Evolutionary conservation across 169 alveolate genomes (phyloP).

Genomic region (Blepharisma undulans): DNA sequence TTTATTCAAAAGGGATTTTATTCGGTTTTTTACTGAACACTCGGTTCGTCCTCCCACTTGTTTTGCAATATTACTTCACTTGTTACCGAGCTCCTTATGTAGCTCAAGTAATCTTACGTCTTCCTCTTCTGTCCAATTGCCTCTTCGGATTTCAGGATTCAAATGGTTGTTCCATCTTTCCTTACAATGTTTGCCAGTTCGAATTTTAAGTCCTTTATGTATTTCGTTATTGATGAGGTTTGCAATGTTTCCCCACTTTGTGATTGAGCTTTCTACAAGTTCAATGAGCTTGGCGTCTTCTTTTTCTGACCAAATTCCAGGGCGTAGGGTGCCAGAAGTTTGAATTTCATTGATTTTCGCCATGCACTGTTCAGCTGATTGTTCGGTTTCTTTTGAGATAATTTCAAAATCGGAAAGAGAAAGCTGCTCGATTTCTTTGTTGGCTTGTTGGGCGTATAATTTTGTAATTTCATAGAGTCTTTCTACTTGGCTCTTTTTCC

Average conservation of each 20-base stretch:
- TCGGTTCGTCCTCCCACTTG: conserved; percentile 16
- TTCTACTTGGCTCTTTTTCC: conserved; percentile 25
- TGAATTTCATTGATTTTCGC: conserved; percentile 17
- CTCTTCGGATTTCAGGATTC: conserved; percentile 27
- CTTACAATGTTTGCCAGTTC: conserved; percentile 38
- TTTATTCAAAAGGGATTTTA: conserved; percentile 30
- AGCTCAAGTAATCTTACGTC: neutral
- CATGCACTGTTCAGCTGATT: conserved; percentile 33
- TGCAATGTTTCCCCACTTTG: conserved; percentile 36
- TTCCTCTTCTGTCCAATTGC: neutral
- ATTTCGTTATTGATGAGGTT: neutral
- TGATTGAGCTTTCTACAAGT: neutral
- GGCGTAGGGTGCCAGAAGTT: neutral
- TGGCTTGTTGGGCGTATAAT: neutral
- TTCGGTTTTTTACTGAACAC: conserved; percentile 8
- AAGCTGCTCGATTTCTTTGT: neutral
- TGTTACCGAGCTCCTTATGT: neutral
- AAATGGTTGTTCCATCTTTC: conserved; percentile 39
- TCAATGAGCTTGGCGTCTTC: conserved; percentile 11
- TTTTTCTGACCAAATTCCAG: conserved; percentile 23
- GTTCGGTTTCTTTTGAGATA: neutral
- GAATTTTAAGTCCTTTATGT: conserved; percentile 9
- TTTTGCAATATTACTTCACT: conserved; percentile 21
- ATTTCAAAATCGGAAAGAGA: neutral
- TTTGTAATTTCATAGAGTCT: neutral